These are phyloP conservation scores for Mrakia gelida DNA, from an alignment of 768 basidiomycete genomes.

Conservation along the genomic window DNA sequence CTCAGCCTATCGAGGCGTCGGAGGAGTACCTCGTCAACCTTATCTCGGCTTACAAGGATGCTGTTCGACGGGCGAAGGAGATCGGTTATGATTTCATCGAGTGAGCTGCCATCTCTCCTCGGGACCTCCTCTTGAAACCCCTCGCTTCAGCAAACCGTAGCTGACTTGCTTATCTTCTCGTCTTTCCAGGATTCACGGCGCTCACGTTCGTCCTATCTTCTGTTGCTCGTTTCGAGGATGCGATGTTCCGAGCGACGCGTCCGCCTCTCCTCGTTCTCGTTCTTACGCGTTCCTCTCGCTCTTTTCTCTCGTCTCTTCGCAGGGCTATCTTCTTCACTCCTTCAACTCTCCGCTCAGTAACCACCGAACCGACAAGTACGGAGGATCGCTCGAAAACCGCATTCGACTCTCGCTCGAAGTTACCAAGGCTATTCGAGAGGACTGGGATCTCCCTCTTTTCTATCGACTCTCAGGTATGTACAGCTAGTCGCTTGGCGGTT, in stretches of 20 bases:
- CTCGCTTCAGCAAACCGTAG: neutral
- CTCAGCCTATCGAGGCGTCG: constrained; percentile 59
- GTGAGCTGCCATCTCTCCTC: neutral
- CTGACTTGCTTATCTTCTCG: neutral
- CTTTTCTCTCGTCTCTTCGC: neutral
- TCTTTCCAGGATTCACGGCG: constrained; percentile 35
- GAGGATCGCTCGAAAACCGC: constrained; percentile 69
- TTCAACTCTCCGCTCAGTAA: constrained; percentile 76
- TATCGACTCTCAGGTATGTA: constrained; percentile 50
- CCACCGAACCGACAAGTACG: constrained; percentile 63
- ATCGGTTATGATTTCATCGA: constrained; percentile 54
- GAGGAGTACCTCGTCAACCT: constrained; percentile 55
- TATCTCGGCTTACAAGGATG: constrained; percentile 56
- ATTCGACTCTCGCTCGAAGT: constrained; percentile 63
- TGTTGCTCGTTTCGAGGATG: too few relatives aligned
- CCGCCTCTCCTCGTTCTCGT: neutral
- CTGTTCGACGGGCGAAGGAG: constrained; percentile 54
- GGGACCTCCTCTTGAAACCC: too few relatives aligned
- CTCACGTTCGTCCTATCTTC: constrained; percentile 33
- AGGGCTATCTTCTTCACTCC: constrained; percentile 55
- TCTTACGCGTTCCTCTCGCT: neutral
- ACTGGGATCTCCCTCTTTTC: constrained; percentile 69
- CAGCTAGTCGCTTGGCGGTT: too few relatives aligned
- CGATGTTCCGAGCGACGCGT: too few relatives aligned
- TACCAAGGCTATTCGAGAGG: constrained; percentile 52